phyloP scores from a whole-genome alignment of 2,329 filamentous ascomycete species.

The Trichoderma polysporum region DNA sequence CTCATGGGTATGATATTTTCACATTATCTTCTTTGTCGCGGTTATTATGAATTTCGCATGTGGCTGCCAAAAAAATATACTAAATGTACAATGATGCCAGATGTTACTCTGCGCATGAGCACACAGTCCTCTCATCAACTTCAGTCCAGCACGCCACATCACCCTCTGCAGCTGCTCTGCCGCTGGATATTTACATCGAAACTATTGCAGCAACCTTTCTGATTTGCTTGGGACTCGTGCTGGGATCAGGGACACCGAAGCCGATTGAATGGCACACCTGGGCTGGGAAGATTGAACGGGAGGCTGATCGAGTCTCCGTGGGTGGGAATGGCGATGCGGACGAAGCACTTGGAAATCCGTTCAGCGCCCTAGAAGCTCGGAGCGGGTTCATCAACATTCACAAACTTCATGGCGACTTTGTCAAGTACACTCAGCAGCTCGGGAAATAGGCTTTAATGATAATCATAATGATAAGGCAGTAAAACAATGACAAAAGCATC shows the following conservation, averaged over 20 bases:
- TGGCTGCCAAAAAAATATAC: not conserved
- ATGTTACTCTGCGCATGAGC: constrained; percentile 95
- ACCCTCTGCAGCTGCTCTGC: constrained; percentile 54
- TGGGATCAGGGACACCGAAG: constrained; percentile 73
- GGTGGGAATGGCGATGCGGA: constrained; percentile 63
- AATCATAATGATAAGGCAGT: not conserved
- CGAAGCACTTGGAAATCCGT: constrained; percentile 75
- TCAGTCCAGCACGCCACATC: constrained; percentile 46
- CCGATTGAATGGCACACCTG: constrained; percentile 82
- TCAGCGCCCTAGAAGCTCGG: constrained; percentile 73
- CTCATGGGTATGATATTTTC: constrained; percentile 5
- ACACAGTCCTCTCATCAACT: constrained; percentile 69
- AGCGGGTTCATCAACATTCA: constrained; percentile 87
- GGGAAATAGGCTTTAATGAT: constrained; percentile 37
- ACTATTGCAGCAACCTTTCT: constrained; percentile 76
- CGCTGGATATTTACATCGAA: constrained; percentile 84
- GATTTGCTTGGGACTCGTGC: constrained; percentile 80
- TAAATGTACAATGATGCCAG: constrained; percentile 46
- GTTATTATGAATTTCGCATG: not conserved
- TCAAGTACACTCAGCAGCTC: constrained; percentile 51
- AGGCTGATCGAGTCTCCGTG: constrained; percentile 62
- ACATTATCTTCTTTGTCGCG: not conserved
- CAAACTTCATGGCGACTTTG: constrained; percentile 75
- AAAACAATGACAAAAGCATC: too few relatives aligned
- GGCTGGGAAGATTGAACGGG: constrained; percentile 79